These are phyloP conservation scores for Sideroxylon spinosum DNA, from an alignment of 179 eudicot species.

Conservation along the genomic window DNA sequence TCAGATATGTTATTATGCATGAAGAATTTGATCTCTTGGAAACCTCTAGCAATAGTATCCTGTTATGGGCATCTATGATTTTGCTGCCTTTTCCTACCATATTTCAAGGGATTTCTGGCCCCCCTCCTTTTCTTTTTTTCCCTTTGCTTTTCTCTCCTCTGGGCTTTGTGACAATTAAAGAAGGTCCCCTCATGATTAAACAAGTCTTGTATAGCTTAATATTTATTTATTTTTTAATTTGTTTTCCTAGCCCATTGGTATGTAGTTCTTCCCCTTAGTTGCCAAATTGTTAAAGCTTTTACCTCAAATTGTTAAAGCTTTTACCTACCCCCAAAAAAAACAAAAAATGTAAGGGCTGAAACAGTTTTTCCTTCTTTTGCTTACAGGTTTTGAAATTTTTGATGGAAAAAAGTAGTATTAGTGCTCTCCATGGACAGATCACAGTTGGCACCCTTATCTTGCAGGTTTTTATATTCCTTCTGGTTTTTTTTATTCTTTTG, in stretches of 20 bases:
- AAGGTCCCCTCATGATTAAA: neutral
- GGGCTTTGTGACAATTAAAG: neutral
- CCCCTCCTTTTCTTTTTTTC: neutral
- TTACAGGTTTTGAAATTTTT: constrained; percentile 72
- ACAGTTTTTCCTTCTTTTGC: neutral
- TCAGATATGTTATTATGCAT: constrained; percentile 5
- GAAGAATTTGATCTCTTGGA: neutral
- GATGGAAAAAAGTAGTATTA: constrained; percentile 77
- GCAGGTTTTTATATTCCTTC: constrained; percentile 45
- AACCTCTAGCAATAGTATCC: neutral
- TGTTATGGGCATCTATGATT: neutral
- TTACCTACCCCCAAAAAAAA: neutral
- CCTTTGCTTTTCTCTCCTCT: neutral
- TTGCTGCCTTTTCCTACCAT: neutral
- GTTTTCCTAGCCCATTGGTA: neutral
- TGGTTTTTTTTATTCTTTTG: neutral
- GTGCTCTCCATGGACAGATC: constrained; percentile 82
- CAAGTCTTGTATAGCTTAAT: neutral
- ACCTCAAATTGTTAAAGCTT: neutral
- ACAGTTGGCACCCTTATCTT: constrained; percentile 83
- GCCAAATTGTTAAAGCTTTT: neutral
- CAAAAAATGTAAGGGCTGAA: neutral
- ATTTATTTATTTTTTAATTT: neutral
- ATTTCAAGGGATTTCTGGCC: neutral
- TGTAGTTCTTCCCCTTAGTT: neutral